These are phyloP conservation scores for Xylaria acuta DNA, from an alignment of 495 filamentous ascomycete genomes.

Conservation along the genomic window DNA sequence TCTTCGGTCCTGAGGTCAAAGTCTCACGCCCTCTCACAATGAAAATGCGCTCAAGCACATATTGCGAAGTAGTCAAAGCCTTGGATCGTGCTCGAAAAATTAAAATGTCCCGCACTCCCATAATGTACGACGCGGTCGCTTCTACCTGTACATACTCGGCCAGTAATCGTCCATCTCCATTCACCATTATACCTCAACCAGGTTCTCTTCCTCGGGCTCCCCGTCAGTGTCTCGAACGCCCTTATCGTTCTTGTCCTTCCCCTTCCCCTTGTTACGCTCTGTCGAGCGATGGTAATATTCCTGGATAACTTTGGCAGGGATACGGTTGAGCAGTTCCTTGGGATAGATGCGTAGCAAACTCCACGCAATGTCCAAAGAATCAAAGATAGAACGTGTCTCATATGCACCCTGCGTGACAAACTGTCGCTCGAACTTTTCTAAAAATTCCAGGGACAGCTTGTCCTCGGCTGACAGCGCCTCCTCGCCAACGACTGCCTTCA, in stretches of 20 bases:
- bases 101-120: conserved; percentile 33
- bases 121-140: conserved; percentile 32
- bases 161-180: conserved; percentile 14
- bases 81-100: background rate
- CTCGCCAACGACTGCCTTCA: conserved; percentile 99
- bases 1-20: background rate
- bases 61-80: conserved; percentile 5
- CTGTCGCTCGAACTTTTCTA: conserved; percentile 94
- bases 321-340: conserved; percentile 96
- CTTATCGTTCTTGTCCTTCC: conserved; percentile 71
- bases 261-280: conserved; percentile 65
- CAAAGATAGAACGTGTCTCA: conserved; percentile 85
- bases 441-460: conserved; percentile 96
- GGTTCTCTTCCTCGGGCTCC: conserved; percentile 63
- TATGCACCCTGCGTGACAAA: conserved; percentile 95
- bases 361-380: conserved; percentile 96
- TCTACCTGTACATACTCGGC: conserved; percentile 38
- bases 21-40: background rate
- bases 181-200: conserved; percentile 67
- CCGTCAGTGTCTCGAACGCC: conserved; percentile 61
- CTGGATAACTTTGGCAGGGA: conserved; percentile 90
- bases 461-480: conserved; percentile 95
- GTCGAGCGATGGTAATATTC: conserved; percentile 85
- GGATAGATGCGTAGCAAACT: conserved; percentile 94
- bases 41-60: background rate